Conservation (phyloP, 2,329 filamentous ascomycete genomes). For the Cercospora janseana region DNA sequence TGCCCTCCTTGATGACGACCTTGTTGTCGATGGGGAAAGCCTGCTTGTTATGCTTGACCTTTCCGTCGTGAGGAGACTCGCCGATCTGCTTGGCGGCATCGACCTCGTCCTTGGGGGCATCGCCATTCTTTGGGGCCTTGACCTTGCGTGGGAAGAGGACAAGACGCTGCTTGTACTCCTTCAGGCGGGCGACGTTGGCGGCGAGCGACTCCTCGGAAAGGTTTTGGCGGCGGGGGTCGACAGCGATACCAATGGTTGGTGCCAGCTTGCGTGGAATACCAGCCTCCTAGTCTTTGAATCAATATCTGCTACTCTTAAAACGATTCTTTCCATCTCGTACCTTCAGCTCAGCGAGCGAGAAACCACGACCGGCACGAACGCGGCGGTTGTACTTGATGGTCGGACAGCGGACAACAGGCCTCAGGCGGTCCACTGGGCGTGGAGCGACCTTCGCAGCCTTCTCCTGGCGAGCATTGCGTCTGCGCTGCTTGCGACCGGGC, state of each 20-base stretch:
- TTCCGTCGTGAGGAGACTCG: slow-evolving; percentile 47
- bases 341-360: slow-evolving; percentile 97
- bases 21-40: slow-evolving; percentile 71
- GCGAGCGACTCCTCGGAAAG: slow-evolving; percentile 92
- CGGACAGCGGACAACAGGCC: slow-evolving; percentile 95
- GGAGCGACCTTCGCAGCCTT: slow-evolving; percentile 96
- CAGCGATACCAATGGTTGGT: slow-evolving; percentile 92
- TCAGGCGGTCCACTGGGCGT: slow-evolving; percentile 93
- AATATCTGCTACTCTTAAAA: slow-evolving; percentile 20
- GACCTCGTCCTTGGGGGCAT: slow-evolving; percentile 80
- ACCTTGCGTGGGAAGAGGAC: slow-evolving; percentile 97
- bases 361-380: slow-evolving; percentile 92
- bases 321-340: slow-evolving; percentile 51
- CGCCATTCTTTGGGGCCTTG: slow-evolving; percentile 90
- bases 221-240: slow-evolving; percentile 96
- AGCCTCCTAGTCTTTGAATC: slow-evolving; percentile 65
- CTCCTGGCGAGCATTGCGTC: slow-evolving; percentile 83
- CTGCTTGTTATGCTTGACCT: slow-evolving; percentile 42
- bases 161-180: slow-evolving; percentile 93
- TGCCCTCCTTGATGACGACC: slow-evolving; percentile 74
- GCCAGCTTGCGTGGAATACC: slow-evolving; percentile 92
- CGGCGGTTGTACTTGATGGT: slow-evolving; percentile 98
- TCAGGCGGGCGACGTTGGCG: slow-evolving; percentile 93
- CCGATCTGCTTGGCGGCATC: slow-evolving; percentile 61
- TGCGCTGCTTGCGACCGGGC: slow-evolving; percentile 93